Evolutionary conservation across 345 rosid genomes (phyloP).

Genomic region (Syzygium jambos): DNA sequence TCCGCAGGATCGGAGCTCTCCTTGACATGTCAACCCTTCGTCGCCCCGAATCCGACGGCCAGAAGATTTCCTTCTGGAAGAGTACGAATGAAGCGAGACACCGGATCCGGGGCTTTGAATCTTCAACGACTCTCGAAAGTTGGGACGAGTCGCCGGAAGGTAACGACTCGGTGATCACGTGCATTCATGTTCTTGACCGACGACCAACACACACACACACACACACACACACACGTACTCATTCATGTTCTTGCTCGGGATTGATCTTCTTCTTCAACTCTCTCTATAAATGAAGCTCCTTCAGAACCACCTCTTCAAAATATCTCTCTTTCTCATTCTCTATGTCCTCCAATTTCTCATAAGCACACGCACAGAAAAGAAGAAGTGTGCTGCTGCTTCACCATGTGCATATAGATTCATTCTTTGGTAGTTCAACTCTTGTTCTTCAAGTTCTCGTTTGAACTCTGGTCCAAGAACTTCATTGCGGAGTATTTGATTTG

Average conservation of each 20-base stretch:
- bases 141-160: background rate
- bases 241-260: background rate
- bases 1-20: background rate
- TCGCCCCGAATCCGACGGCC: background rate
- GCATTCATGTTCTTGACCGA: conserved; percentile 3
- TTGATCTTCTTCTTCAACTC: background rate
- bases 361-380: background rate
- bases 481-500: background rate
- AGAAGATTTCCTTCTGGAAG: background rate
- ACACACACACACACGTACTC: background rate
- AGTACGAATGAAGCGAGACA: background rate
- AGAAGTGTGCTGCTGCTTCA: background rate
- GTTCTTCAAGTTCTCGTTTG: background rate
- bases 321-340: background rate
- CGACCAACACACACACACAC: background rate
- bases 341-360: background rate
- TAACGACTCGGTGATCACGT: background rate
- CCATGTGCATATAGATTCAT: background rate
- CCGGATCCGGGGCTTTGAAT: background rate
- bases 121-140: background rate
- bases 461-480: background rate
- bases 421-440: background rate
- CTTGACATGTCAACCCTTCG: background rate
- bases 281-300: background rate
- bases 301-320: background rate